Evolutionary conservation across 805 yeast species (phyloP), one percentile per base, ranked within the genome.

Genomic region (Wickerhamiella nectarea): DNA sequence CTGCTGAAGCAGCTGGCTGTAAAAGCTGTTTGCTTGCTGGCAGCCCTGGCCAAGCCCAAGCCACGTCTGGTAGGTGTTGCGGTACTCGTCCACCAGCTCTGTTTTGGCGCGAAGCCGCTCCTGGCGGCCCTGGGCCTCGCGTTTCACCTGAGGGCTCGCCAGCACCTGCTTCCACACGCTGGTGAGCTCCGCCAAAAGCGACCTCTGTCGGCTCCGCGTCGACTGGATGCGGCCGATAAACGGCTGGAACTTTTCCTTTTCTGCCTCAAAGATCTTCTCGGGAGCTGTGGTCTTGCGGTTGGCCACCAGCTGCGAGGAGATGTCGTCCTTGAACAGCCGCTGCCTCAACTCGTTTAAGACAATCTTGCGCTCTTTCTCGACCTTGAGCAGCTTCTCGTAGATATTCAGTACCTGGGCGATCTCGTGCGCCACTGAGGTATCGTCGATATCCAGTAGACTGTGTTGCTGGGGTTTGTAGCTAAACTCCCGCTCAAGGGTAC

Each of bases 241-340:
- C 0, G 80, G 79, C 29, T 72, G 73, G 59, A 85, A 89, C 60
- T 89, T 89, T 40, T 69, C 72, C 49, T 89, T 63, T 57, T 85
- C 95, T 46, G 72, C 70, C 14, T 75, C 72, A 56, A 87, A 86
- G 11, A 80, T 57, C 4, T 48, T 61, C 8, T 70, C 64, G 46
- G 79, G 86, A 6, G 74, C 75, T 4, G 75, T 64, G 31, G 69
- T 71, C 36, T 72, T 69, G 48, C 72, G 75, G 56, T 82, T 79
- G 50, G 78, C 65, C 7, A 89, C 72, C 25, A 89, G 66, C 10
- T 78, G 66, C 43, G 79, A 77, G 0, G 94, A 79, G 40, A 86
- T 84, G 56, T 89, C 96, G 61, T 89, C 97, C 11, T 70, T 68
- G 53, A 78, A 91, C 26, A 82, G 76, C 38, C 72, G 72, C 6